Evolutionary conservation across 2,329 filamentous ascomycete genomes (phyloP), one percentile per base, ranked within the genome.

Genomic region (Exophiala viscosa): DNA sequence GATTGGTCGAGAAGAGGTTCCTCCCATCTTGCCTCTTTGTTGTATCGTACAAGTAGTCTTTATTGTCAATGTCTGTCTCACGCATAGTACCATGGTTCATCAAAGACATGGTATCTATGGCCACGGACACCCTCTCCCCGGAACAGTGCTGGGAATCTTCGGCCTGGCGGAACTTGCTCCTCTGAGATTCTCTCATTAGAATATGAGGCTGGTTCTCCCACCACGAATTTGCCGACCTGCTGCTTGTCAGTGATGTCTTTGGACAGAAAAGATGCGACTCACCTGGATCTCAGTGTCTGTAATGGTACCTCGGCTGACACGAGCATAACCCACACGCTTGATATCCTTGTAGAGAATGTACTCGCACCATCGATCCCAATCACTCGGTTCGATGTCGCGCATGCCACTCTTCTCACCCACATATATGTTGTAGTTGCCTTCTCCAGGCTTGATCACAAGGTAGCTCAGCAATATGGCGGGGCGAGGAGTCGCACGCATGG

Each of bases 301-400:
- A 62, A 99, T 97, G 1, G 89, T 95, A 62, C 85, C 85, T 63
- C 93, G 80, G 64, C 87, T 92, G 47, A 99, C 86, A 48, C 93
- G 79, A 3, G 93, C 93, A 68, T 99, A 99, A 1, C 90, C 92
- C 0, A 87, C 86, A 57, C 92, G 81, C 71, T 85, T 86, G 57
- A 99, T 73, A 10, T 85, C 85, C 77, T 96, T 96, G 78, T 90
- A 99, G 20, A 99, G 75, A 60, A 99, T 96, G 71, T 99, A 99
- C 75, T 99, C 92, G 75, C 93, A 99, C 93, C 93, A 99, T 50
- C 93, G 79, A 70, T 99, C 93, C 90, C 90, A 96, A 69, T 99
- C 93, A 2, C 78, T 85, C 0, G 85, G 82, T 66, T 99, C 93
- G 45, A 99, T 93, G 66, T 99, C 93, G 65, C 88, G 85, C 93